A percentile compares a stretch with the other conserved stretches of the same genome.
Conservation (phyloP, 129 eudicot species). For the Arctium minus region DNA sequence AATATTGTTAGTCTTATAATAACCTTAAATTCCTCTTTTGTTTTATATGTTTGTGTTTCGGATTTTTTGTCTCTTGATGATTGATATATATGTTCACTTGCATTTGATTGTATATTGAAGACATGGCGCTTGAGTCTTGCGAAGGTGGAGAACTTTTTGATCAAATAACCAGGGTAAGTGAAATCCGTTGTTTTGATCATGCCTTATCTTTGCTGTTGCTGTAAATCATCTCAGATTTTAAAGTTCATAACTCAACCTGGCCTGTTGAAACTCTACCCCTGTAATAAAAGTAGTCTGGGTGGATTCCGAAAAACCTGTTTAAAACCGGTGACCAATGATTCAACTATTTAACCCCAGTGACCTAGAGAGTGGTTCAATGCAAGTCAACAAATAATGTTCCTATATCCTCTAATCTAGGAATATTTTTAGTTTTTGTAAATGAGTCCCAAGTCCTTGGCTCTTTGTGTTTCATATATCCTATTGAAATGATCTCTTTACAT, state of each 20-base stretch:
- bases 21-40: background rate
- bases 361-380: background rate
- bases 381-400: background rate
- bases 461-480: background rate
- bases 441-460: background rate
- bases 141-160: constrained; percentile 99
- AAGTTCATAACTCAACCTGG: background rate
- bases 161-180: constrained; percentile 92
- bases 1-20: background rate
- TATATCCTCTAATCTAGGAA: background rate
- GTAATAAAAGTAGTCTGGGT: background rate
- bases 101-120: constrained; percentile 37
- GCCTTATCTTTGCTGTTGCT: background rate
- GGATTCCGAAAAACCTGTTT: background rate
- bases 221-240: background rate
- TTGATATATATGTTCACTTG: constrained; percentile 24
- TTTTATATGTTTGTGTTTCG: constrained; percentile 1
- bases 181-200: constrained; percentile 27
- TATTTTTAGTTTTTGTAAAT: background rate
- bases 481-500: background rate
- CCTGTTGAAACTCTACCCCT: background rate
- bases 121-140: constrained; percentile 99
- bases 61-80: background rate
- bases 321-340: background rate
- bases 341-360: background rate